These are phyloP conservation scores for Podila clonocystis DNA, from an alignment of 192 early-diverging fungal genomes.

Conservation along the genomic window DNA sequence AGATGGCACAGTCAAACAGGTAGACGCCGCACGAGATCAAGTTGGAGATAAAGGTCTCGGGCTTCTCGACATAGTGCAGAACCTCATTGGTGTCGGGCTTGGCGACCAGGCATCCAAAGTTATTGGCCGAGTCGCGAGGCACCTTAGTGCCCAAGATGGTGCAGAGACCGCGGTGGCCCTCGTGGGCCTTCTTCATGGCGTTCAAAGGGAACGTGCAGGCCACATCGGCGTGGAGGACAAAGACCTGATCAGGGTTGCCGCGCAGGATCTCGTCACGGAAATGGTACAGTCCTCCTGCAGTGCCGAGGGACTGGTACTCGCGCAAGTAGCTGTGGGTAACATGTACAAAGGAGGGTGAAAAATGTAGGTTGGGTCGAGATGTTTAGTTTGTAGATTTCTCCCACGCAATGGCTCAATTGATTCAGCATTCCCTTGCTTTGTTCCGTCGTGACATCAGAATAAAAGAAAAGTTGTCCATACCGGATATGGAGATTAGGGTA, in stretches of 20 bases:
- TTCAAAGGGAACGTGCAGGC: conserved; percentile 93
- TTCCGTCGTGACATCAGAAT: background rate
- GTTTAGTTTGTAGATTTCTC: background rate
- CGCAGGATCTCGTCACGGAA: conserved; percentile 98
- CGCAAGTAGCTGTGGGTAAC: conserved; percentile 84
- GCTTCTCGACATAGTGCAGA: conserved; percentile 98
- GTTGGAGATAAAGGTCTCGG: conserved; percentile 94
- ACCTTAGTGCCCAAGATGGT: conserved; percentile 93
- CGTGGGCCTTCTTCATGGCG: conserved; percentile 88
- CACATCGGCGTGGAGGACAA: conserved; percentile 98
- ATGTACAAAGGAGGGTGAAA: background rate
- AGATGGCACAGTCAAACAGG: conserved; percentile 90
- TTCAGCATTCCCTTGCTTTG: too few species aligned
- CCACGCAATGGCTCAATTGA: background rate
- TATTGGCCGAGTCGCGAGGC: conserved; percentile 76
- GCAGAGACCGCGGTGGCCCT: conserved; percentile 81
- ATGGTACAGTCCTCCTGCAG: conserved; percentile 97
- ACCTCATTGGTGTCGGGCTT: conserved; percentile 90
- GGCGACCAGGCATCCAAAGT: conserved; percentile 95
- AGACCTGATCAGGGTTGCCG: conserved; percentile 90
- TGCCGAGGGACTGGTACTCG: conserved; percentile 97
- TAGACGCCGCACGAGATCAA: conserved; percentile 96
- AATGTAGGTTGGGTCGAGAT: background rate
- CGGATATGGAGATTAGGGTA: conserved; percentile 88
- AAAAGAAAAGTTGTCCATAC: conserved; percentile 50